phyloP scores from a whole-genome alignment of 2,329 filamentous ascomycete genomes.

The Clarireedia hainanense region DNA sequence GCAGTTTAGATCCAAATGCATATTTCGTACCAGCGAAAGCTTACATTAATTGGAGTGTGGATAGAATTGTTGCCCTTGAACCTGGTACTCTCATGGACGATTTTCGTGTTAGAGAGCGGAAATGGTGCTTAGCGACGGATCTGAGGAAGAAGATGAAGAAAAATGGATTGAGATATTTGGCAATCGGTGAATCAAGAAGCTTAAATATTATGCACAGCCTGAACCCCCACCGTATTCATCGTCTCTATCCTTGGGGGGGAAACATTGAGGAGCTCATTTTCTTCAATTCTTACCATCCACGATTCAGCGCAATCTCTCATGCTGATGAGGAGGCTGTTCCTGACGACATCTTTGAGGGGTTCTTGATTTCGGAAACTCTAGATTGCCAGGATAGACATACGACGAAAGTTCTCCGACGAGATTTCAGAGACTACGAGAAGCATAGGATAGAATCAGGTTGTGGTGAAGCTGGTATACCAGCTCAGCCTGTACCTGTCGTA shows the following conservation, averaged over 20 bases:
- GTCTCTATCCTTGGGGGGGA: neutral
- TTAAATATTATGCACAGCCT: neutral
- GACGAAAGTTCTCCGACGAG: too few relatives aligned
- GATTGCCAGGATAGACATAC: too few relatives aligned
- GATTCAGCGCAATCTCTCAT: neutral
- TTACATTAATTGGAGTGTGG: neutral
- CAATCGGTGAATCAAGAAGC: neutral
- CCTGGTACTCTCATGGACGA: neutral
- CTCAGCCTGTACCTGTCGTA: too few relatives aligned
- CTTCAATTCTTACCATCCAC: neutral
- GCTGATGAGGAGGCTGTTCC: neutral
- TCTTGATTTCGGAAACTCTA: neutral
- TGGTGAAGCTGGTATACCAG: too few relatives aligned
- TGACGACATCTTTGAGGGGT: neutral
- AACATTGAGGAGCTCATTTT: neutral
- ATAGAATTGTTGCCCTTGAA: neutral
- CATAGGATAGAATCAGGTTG: too few relatives aligned
- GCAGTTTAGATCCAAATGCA: neutral
- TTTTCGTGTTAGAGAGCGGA: neutral
- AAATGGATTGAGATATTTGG: neutral
- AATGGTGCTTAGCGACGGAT: neutral
- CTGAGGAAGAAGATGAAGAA: neutral
- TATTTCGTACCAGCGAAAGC: neutral
- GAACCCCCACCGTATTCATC: neutral
- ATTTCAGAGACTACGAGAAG: too few relatives aligned